Percentiles rank a stretch among this genome's conserved stretches.
Conservation (phyloP, 192 early-diverging fungal species). For the Entomortierella lignicola region DNA sequence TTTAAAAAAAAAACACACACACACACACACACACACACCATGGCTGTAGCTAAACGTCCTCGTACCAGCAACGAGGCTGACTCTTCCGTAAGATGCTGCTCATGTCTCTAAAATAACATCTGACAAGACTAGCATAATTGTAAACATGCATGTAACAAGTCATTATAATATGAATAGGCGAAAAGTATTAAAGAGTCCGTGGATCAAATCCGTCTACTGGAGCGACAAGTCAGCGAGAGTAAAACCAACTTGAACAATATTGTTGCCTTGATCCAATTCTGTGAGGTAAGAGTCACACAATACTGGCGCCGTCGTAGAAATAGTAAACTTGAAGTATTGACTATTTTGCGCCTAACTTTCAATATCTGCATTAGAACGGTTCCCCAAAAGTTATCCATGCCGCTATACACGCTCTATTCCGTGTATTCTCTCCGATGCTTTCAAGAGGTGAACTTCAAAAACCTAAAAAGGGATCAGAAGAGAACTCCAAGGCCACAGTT, state of each 20-base stretch:
- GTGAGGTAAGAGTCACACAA: constrained; percentile 49
- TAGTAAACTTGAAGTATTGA: too few relatives aligned
- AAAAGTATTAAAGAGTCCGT: constrained; percentile 41
- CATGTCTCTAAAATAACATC: background rate
- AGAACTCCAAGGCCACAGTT: constrained; percentile 68
- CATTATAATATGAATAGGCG: too few relatives aligned
- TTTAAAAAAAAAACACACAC: background rate
- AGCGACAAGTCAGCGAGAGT: constrained; percentile 71
- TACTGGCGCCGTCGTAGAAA: too few relatives aligned
- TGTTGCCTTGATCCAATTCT: constrained; percentile 68
- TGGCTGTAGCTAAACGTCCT: constrained; percentile 46
- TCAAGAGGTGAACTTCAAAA: constrained; percentile 59
- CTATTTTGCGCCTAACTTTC: too few relatives aligned
- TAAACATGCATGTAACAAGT: too few relatives aligned
- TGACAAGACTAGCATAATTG: background rate
- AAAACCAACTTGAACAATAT: constrained; percentile 84
- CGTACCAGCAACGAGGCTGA: constrained; percentile 20
- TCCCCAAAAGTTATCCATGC: constrained; percentile 70
- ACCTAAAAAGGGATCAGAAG: constrained; percentile 48
- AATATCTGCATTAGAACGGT: constrained; percentile 43
- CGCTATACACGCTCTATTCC: constrained; percentile 76
- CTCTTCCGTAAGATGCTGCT: constrained; percentile 17
- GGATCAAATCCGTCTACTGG: constrained; percentile 65
- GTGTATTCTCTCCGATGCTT: constrained; percentile 71
- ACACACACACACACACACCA: too few relatives aligned